phyloP scores from a whole-genome alignment of 139 green algal species.

The Edaphochlamys debaryana region DNA sequence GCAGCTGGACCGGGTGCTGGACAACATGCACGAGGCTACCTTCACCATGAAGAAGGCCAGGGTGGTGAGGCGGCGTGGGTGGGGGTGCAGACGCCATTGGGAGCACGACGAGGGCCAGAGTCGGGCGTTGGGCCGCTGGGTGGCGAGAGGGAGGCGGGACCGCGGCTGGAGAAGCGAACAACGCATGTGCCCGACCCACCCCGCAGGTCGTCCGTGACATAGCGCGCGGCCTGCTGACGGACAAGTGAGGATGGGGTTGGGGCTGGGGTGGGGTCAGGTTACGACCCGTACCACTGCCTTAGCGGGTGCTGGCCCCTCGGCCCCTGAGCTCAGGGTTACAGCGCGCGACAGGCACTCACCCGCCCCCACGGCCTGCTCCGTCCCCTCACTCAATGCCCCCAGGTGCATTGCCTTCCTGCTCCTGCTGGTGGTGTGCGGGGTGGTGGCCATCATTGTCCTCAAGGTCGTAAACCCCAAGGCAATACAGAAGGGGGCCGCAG shows the following conservation, averaged over 20 bases:
- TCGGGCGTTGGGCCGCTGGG: too few relatives aligned
- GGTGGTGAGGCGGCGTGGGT: too few relatives aligned
- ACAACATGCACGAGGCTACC: constrained; percentile 91
- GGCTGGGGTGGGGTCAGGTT: background rate
- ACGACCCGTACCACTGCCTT: too few relatives aligned
- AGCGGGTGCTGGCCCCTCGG: too few relatives aligned
- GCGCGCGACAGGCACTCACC: background rate
- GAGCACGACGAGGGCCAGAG: too few relatives aligned
- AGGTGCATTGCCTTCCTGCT: constrained; percentile 86
- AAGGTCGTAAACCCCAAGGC: constrained; percentile 72
- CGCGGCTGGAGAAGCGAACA: too few relatives aligned
- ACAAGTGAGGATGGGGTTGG: constrained; percentile 71
- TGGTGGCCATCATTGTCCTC: constrained; percentile 78
- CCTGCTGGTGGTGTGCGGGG: constrained; percentile 72
- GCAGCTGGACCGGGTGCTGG: constrained; percentile 75
- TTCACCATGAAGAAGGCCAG: constrained; percentile 90
- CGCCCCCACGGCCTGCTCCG: background rate
- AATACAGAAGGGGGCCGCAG: constrained; percentile 32
- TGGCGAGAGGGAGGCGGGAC: too few relatives aligned
- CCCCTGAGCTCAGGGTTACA: background rate
- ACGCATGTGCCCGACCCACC: too few relatives aligned
- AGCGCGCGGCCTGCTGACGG: constrained; percentile 83
- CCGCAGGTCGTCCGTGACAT: constrained; percentile 86
- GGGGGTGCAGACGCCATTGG: too few relatives aligned
- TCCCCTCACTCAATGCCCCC: background rate